phyloP scores from a whole-genome alignment of 208 protist species.

The Dictyostelium gargantuum region DNA sequence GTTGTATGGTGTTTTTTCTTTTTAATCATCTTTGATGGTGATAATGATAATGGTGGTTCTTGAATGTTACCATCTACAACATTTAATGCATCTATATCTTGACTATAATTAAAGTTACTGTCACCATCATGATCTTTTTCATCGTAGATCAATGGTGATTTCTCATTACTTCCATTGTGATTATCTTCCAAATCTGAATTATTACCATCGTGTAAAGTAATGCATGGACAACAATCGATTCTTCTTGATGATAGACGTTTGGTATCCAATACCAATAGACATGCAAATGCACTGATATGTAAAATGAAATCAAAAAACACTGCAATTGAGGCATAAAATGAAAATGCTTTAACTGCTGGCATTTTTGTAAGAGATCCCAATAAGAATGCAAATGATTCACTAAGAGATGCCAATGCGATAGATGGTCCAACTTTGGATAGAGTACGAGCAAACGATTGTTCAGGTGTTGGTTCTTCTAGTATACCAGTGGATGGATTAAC shows the following conservation, averaged over 20 bases:
- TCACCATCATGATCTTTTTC: neutral
- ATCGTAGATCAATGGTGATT: neutral
- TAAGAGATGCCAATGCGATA: slow-evolving; percentile 77
- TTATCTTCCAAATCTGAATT: neutral
- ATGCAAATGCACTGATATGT: slow-evolving; percentile 78
- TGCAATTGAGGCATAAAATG: slow-evolving; percentile 78
- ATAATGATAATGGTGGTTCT: neutral
- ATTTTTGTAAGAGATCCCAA: slow-evolving; percentile 79
- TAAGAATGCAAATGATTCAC: slow-evolving; percentile 79
- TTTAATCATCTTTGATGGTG: neutral
- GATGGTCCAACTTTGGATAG: slow-evolving; percentile 74
- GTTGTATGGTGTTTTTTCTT: neutral
- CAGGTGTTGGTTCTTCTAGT: neutral
- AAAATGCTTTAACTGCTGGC: slow-evolving; percentile 83
- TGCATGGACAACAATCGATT: slow-evolving; percentile 74
- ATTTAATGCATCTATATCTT: neutral
- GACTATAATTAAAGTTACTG: neutral
- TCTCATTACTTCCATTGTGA: neutral
- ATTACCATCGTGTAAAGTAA: slow-evolving; percentile 28
- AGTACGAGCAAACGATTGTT: slow-evolving; percentile 56
- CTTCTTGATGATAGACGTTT: slow-evolving; percentile 26
- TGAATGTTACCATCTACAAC: neutral
- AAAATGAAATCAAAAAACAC: slow-evolving; percentile 81
- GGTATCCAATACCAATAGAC: slow-evolving; percentile 75
- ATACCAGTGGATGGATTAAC: neutral